Evolutionary conservation across 768 basidiomycete species (phyloP).

Genomic region (Candolleomyces aberdarensis): DNA sequence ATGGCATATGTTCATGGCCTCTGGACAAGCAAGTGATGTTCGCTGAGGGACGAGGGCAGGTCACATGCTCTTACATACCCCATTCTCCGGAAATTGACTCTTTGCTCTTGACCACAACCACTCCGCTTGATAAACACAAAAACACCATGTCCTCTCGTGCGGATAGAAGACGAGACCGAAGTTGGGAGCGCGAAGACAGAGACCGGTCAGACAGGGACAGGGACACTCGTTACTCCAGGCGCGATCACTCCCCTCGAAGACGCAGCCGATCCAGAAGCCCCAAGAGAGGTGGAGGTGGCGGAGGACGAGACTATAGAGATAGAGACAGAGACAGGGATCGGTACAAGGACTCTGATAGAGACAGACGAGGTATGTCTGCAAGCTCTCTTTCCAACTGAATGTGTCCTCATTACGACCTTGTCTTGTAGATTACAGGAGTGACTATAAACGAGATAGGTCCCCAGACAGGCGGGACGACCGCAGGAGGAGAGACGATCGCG

Average conservation of each 20-base stretch:
- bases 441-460: slow-evolving; percentile 1
- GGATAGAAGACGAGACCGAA: slow-evolving; percentile 59
- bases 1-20: not conserved
- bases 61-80: not conserved
- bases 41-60: not conserved
- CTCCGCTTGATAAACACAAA: not conserved
- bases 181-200: slow-evolving; percentile 60
- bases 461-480: slow-evolving; percentile 14
- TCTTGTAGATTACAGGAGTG: slow-evolving; percentile 1
- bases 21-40: not conserved
- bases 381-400: not conserved
- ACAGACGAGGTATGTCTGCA: slow-evolving; percentile 23
- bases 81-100: not conserved
- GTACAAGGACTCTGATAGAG: slow-evolving; percentile 25
- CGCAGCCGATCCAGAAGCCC: slow-evolving; percentile 11
- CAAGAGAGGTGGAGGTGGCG: slow-evolving; percentile 25
- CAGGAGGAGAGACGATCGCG: slow-evolving; percentile 23
- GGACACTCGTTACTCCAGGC: slow-evolving; percentile 29
- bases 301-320: slow-evolving; percentile 24
- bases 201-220: slow-evolving; percentile 28
- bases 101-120: not conserved
- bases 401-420: not conserved
- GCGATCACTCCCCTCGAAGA: slow-evolving; percentile 26
- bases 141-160: slow-evolving; percentile 53
- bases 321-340: slow-evolving; percentile 10